Evolutionary conservation across 176 grass and related monocot species (phyloP).

Genomic region (Puya raimondii): DNA sequence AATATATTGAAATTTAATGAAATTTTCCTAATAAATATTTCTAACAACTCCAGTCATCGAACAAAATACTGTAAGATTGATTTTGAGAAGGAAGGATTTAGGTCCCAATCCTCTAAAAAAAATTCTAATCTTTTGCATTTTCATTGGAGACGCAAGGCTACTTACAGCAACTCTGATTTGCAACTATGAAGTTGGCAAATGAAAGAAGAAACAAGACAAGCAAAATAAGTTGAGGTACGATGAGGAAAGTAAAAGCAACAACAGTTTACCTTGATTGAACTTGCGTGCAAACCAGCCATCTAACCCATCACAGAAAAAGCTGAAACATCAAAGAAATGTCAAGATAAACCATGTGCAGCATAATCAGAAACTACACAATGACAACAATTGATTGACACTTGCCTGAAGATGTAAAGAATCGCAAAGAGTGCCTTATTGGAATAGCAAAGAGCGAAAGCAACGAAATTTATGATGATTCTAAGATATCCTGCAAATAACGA

Average conservation of each 20-base stretch:
- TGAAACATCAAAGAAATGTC: constrained; percentile 12
- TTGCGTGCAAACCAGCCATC: constrained; percentile 77
- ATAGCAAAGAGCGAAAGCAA: constrained; percentile 71
- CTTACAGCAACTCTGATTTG: not conserved
- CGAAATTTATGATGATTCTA: constrained; percentile 79
- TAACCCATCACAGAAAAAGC: constrained; percentile 60
- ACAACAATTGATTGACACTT: not conserved
- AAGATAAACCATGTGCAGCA: not conserved
- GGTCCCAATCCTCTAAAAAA: no score
- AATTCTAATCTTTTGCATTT: no score
- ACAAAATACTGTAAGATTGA: no score
- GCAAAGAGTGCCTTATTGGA: constrained; percentile 66
- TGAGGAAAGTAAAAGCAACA: not conserved
- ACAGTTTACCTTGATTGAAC: constrained; percentile 60
- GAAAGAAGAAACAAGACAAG: not conserved
- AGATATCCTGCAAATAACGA: constrained; percentile 51
- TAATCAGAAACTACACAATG: constrained; percentile 3
- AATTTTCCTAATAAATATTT: no score
- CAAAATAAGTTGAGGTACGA: constrained; percentile 12
- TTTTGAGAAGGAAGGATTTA: no score
- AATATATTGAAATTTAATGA: no score
- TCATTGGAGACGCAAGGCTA: no score
- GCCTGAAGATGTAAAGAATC: constrained; percentile 84
- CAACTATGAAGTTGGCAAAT: not conserved
- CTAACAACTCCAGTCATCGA: no score